A percentile compares a stretch with the other conserved stretches of the same genome.
Conservation (phyloP, 1,284 basidiomycete genomes). For the Ustilago loliicola region DNA sequence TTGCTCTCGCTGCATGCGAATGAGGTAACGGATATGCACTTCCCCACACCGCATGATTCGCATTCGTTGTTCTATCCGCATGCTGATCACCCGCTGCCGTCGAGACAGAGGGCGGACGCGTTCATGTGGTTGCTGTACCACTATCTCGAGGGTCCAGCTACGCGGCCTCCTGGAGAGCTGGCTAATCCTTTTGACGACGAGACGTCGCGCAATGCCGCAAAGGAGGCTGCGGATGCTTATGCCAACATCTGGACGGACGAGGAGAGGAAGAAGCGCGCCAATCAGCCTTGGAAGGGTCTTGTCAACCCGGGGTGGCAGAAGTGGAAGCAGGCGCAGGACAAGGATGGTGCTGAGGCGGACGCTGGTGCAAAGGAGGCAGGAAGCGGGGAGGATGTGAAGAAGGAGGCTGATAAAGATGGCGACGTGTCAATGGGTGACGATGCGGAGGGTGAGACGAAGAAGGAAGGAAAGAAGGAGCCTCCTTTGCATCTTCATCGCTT, state of each 20-base stretch:
- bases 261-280: conserved; percentile 43
- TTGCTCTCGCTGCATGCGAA: conserved; percentile 57
- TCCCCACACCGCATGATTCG: conserved; percentile 60
- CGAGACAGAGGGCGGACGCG: conserved; percentile 57
- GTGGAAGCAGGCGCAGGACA: conserved; percentile 53
- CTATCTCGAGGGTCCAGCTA: conserved; percentile 65
- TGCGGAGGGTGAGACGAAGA: conserved; percentile 25
- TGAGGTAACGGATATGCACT: conserved; percentile 63
- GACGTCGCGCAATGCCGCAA: conserved; percentile 26
- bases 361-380: conserved; percentile 1
- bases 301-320: conserved; percentile 57
- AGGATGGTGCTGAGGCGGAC: conserved; percentile 20
- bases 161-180: conserved; percentile 51
- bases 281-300: conserved; percentile 58
- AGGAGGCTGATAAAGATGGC: conserved; percentile 39
- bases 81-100: conserved; percentile 54
- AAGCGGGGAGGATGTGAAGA: conserved; percentile 22
- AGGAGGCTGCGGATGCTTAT: conserved; percentile 51
- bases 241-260: conserved; percentile 39
- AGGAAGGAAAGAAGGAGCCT: conserved; percentile 34
- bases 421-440: conserved; percentile 38
- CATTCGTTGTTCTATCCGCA: conserved; percentile 68
- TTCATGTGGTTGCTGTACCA: conserved; percentile 69
- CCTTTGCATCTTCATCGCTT: conserved; percentile 53
- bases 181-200: conserved; percentile 67